Evolutionary conservation across 108 stramenopile species (phyloP).

Genomic region (Chaetoceros muelleri): DNA sequence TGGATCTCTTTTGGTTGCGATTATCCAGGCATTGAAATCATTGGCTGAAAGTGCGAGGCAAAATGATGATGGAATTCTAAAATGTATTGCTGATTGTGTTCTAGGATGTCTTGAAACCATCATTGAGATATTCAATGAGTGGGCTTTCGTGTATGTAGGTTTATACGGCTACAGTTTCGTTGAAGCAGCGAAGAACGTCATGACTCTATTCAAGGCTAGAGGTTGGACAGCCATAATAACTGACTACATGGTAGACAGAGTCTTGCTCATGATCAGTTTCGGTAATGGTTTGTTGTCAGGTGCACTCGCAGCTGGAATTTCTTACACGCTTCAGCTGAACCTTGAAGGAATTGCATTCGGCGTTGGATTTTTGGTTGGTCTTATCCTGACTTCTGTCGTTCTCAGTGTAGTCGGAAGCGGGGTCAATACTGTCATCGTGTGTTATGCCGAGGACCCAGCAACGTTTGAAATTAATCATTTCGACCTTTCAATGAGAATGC

Average conservation of each 20-base stretch:
- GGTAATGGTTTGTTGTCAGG: slow-evolving; percentile 44
- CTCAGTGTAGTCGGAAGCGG: slow-evolving; percentile 61
- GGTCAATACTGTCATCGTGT: slow-evolving; percentile 82
- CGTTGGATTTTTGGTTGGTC: slow-evolving; percentile 44
- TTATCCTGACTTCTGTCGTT: slow-evolving; percentile 45
- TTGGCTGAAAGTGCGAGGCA: slow-evolving; percentile 41
- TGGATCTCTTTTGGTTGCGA: slow-evolving; percentile 59
- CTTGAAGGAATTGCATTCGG: slow-evolving; percentile 8
- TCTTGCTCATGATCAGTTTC: slow-evolving; percentile 44
- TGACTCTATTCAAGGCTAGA: slow-evolving; percentile 60
- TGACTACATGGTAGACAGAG: slow-evolving; percentile 60
- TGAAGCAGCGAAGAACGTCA: slow-evolving; percentile 56
- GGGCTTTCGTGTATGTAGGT: slow-evolving; percentile 62
- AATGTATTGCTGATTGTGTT: slow-evolving; percentile 57
- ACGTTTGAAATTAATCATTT: slow-evolving; percentile 77
- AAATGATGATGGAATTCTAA: slow-evolving; percentile 31
- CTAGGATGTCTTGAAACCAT: slow-evolving; percentile 42
- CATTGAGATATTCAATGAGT: slow-evolving; percentile 68
- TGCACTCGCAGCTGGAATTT: slow-evolving; percentile 22
- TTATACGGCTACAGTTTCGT: slow-evolving; percentile 56
- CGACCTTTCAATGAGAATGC: slow-evolving; percentile 56
- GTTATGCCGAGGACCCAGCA: slow-evolving; percentile 77
- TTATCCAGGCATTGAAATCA: slow-evolving; percentile 48
- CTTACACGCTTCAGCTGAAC: slow-evolving; percentile 4
- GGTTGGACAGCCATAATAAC: slow-evolving; percentile 84